Evolutionary conservation across 371 early-diverging fungal species (phyloP).

Genomic region (Funneliformis caledonium): DNA sequence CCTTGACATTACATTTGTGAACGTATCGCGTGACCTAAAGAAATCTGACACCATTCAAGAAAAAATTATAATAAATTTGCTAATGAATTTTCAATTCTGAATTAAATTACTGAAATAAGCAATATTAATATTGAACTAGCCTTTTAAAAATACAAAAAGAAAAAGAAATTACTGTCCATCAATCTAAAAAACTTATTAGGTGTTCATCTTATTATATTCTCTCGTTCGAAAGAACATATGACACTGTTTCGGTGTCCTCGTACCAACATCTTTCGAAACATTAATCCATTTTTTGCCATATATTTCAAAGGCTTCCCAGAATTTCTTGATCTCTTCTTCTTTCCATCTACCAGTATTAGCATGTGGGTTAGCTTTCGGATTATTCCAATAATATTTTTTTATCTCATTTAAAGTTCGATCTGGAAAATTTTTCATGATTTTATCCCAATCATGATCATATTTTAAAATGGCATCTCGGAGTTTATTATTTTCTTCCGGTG

Average conservation of each 20-base stretch:
- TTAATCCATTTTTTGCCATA: conserved; percentile 18
- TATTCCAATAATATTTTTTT: not conserved
- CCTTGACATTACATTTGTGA: too few species aligned
- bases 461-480: not conserved
- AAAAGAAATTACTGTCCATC: too few species aligned
- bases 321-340: not conserved
- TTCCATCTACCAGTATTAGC: conserved; percentile 9
- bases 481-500: conserved; percentile 4
- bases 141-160: too few species aligned
- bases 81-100: too few species aligned
- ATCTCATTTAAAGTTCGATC: not conserved
- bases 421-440: conserved; percentile 15
- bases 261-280: conserved; percentile 1
- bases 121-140: too few species aligned
- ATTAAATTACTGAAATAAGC: too few species aligned
- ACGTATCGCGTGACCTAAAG: too few species aligned
- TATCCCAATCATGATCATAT: conserved; percentile 12
- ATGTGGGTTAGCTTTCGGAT: not conserved
- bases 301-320: not conserved
- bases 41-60: too few species aligned
- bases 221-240: too few species aligned
- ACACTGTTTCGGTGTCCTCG: not conserved
- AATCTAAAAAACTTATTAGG: too few species aligned
- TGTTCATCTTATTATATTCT: too few species aligned
- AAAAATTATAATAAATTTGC: too few species aligned